These are phyloP conservation scores for Solanum boliviense DNA, from an alignment of 257 asterid species.

Conservation along the genomic window DNA sequence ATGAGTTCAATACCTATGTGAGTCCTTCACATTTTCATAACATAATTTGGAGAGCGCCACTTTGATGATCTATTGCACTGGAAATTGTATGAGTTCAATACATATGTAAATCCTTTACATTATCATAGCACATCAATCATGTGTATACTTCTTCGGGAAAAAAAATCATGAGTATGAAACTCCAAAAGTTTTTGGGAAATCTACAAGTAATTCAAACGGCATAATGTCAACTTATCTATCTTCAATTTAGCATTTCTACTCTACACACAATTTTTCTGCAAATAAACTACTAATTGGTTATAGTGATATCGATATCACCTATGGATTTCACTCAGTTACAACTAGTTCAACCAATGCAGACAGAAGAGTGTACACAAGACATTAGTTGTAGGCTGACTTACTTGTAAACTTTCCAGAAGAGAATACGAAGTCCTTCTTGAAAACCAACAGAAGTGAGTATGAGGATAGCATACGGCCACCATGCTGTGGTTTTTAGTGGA, in stretches of 20 bases:
- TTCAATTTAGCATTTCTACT: neutral
- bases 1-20: neutral
- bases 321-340: neutral
- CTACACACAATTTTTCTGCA: neutral
- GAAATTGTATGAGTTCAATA: neutral
- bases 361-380: neutral
- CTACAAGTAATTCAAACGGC: neutral
- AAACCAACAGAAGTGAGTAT: conserved; percentile 61
- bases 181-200: neutral
- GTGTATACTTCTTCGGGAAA: neutral
- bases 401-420: conserved; percentile 73
- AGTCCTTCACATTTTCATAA: neutral
- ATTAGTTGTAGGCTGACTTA: conserved; percentile 3
- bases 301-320: neutral
- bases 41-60: neutral
- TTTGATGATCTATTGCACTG: neutral
- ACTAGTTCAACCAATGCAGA: neutral
- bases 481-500: conserved; percentile 48
- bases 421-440: conserved; percentile 73
- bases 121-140: neutral
- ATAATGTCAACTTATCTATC: neutral
- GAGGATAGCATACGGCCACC: conserved; percentile 54
- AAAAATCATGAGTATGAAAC: neutral
- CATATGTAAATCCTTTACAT: neutral
- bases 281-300: neutral